phyloP scores from a whole-genome alignment of 495 filamentous ascomycete genomes.

The Penicillium goetzii region DNA sequence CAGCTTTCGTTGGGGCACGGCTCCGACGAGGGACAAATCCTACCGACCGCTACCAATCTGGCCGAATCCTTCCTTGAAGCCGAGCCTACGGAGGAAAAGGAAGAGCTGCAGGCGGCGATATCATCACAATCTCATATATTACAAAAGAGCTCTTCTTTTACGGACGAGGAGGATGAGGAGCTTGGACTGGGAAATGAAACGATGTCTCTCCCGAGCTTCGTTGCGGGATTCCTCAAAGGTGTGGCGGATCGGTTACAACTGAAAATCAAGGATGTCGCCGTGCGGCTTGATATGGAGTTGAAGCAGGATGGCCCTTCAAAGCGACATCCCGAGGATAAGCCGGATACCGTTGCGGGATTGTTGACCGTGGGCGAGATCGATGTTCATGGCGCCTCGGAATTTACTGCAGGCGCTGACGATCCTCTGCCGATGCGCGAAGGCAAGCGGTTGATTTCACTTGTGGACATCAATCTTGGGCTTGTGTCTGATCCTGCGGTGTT shows the following conservation, averaged over 20 bases:
- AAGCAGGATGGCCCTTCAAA: slow-evolving; percentile 49
- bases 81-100: slow-evolving; percentile 74
- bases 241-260: slow-evolving; percentile 80
- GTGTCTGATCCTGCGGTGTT: slow-evolving; percentile 77
- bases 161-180: slow-evolving; percentile 67
- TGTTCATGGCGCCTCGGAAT: slow-evolving; percentile 64
- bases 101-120: slow-evolving; percentile 76
- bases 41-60: slow-evolving; percentile 81
- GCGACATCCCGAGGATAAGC: slow-evolving; percentile 44
- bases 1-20: slow-evolving; percentile 15
- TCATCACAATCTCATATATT: slow-evolving; percentile 61
- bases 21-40: slow-evolving; percentile 26
- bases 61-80: slow-evolving; percentile 86
- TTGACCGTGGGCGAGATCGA: slow-evolving; percentile 67
- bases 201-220: slow-evolving; percentile 76
- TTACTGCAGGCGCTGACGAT: slow-evolving; percentile 34
- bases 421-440: slow-evolving; percentile 47
- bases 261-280: slow-evolving; percentile 65
- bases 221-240: slow-evolving; percentile 81
- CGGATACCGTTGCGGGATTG: slow-evolving; percentile 62
- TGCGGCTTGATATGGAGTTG: slow-evolving; percentile 63
- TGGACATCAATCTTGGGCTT: slow-evolving; percentile 64
- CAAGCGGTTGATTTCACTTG: slow-evolving; percentile 66
- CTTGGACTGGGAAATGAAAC: slow-evolving; percentile 70
- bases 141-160: slow-evolving; percentile 49